phyloP scores from a whole-genome alignment of 306 rosid species.

The Fagus crenata region DNA sequence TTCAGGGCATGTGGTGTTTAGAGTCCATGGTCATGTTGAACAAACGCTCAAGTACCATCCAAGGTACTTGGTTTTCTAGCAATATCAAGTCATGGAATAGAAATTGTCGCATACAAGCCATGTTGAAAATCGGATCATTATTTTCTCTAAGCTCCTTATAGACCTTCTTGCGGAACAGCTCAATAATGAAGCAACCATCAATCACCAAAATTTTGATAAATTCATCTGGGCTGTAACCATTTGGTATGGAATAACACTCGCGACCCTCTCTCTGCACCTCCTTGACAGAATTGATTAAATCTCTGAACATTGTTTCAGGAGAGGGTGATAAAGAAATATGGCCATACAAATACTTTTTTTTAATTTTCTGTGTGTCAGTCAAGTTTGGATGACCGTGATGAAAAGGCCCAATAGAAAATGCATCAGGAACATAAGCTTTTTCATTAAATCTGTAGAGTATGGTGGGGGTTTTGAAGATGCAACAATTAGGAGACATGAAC shows the following conservation, averaged over 20 bases:
- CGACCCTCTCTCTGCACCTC: not conserved
- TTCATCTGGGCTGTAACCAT: not conserved
- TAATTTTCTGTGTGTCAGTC: constrained; percentile 12
- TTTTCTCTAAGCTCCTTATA: not conserved
- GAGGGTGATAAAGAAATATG: not conserved
- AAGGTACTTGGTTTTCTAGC: constrained; percentile 35
- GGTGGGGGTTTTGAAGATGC: constrained; percentile 30
- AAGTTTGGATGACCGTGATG: not conserved
- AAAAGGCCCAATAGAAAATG: constrained; percentile 26
- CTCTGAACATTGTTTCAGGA: not conserved
- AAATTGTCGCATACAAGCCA: constrained; percentile 1
- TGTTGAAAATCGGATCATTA: constrained; percentile 14
- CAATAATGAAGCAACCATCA: constrained; percentile 39
- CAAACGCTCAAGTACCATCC: constrained; percentile 25
- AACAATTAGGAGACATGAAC: not conserved
- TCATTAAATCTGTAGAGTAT: not conserved
- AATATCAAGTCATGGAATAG: constrained; percentile 23
- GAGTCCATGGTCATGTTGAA: not conserved
- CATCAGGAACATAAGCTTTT: constrained; percentile 3
- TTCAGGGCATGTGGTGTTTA: not conserved
- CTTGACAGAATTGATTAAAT: not conserved
- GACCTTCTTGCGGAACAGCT: constrained; percentile 21
- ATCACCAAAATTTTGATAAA: constrained; percentile 27
- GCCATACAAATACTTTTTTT: not conserved
- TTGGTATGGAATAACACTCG: not conserved